Evolutionary conservation across 345 rosid genomes (phyloP).

Genomic region (Gynandropsis gynandra): DNA sequence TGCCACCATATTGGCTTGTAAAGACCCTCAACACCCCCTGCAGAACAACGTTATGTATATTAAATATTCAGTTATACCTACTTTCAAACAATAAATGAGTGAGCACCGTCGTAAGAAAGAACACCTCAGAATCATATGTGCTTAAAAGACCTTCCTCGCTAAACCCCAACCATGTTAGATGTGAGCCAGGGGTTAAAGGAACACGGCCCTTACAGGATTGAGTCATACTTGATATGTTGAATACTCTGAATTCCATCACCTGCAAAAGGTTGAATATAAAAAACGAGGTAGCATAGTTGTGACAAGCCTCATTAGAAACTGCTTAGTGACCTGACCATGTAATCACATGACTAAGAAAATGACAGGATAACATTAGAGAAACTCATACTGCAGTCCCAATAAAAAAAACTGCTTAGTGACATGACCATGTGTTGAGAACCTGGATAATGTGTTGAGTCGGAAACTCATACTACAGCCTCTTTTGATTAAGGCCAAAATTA

Average conservation of each 20-base stretch:
- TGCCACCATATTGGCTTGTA: constrained; percentile 74
- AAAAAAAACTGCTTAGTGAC: too few relatives aligned
- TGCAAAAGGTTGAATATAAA: constrained; percentile 27
- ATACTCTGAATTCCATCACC: constrained; percentile 69
- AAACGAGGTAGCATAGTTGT: not conserved
- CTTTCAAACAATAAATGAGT: constrained; percentile 10
- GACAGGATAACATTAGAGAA: constrained; percentile 8
- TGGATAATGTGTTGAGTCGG: too few relatives aligned
- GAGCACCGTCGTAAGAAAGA: constrained; percentile 6
- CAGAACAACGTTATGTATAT: constrained; percentile 21
- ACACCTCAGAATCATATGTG: constrained; percentile 81
- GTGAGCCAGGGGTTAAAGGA: constrained; percentile 78
- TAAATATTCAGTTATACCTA: not conserved
- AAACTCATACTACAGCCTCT: too few relatives aligned
- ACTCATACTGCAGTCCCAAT: too few relatives aligned
- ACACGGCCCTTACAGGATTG: constrained; percentile 57
- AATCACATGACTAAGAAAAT: constrained; percentile 11
- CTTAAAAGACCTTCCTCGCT: constrained; percentile 86
- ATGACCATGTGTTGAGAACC: too few relatives aligned
- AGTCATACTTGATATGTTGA: constrained; percentile 51
- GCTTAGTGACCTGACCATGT: constrained; percentile 8
- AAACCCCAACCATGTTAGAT: constrained; percentile 76
- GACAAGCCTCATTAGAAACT: not conserved
- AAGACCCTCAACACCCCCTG: constrained; percentile 74
- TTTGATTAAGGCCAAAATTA: too few relatives aligned